Evolutionary conservation across 345 rosid species (phyloP), one percentile per base, ranked within the genome.

Genomic region (Acer campestre): DNA sequence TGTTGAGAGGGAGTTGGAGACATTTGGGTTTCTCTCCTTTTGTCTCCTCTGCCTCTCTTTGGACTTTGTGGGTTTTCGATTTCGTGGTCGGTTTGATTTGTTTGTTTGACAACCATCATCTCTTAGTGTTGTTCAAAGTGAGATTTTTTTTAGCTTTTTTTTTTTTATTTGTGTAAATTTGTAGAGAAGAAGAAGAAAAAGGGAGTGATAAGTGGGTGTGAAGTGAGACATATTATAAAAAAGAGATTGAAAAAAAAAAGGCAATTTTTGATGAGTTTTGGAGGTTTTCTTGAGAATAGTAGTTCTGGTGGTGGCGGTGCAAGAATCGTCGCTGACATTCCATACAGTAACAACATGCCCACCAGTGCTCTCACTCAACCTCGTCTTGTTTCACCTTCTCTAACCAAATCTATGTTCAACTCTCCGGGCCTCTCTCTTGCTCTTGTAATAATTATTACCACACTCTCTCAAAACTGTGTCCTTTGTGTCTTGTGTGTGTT

Each of bases 371-470:
- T 91, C 22, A 82, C 79, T 72, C 95, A 85, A 78, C 85, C 87
- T 1, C 91, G 86, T 56, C 83, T 89, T 75, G 66, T 89, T 64
- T 78, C 88, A 73, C 82, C 90, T 68, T 74, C 90, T 31, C 62
- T 89, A 63, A 56, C 87, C 61, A 92, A 92, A 80, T 79, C 86
- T 83, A 86, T 88, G 85, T 92, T 92, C 87, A 86, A 63, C 86
- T 85, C 94, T n/a, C 88, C 96, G 0, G 93, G 93, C 62, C 96
- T 92, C 79, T 92, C 96, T n/a, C 94, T 90, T 11, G 94, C 92
- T 68, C 92, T 92, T 22, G 95, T 91, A 91, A 78, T 10, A 13
- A 16, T 4, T 35, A 35, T 35, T 35, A 35, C 38, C 55, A 11
- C 20, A 40, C 46, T 3, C 2, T 8, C 10, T 2, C 44, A 18